Percentiles rank a stretch among this genome's conserved stretches.
Evolutionary conservation across 108 stramenopile genomes (phyloP).

Genomic region (Cylindrotheca fusiformis): DNA sequence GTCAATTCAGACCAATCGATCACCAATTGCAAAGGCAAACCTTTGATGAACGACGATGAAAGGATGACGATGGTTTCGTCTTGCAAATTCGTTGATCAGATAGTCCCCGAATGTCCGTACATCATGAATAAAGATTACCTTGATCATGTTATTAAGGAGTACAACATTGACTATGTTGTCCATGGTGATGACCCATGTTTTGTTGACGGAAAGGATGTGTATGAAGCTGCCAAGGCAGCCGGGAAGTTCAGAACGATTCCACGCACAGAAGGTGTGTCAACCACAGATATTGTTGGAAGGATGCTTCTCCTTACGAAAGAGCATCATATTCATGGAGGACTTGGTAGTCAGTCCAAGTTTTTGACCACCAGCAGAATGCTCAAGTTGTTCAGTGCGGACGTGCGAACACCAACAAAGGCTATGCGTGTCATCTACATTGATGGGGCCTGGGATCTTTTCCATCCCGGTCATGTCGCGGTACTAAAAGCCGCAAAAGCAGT

Average conservation of each 20-base stretch:
- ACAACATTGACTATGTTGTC: conserved; percentile 92
- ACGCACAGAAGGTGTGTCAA: conserved; percentile 98
- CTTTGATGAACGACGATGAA: conserved; percentile 95
- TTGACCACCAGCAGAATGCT: conserved; percentile 92
- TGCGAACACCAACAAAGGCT: conserved; percentile 77
- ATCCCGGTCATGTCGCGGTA: conserved; percentile 93
- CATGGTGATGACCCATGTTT: conserved; percentile 99
- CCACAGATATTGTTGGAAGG: conserved; percentile 99
- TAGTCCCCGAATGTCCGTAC: conserved; percentile 95
- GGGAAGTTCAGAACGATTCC: conserved; percentile 89
- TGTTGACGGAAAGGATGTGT: conserved; percentile 90
- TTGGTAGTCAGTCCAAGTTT: conserved; percentile 75
- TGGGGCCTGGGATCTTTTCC: conserved; percentile 99
- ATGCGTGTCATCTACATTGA: conserved; percentile 95
- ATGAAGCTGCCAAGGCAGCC: conserved; percentile 75
- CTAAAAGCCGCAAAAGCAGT: conserved; percentile 82
- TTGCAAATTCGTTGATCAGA: conserved; percentile 99
- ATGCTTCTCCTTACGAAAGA: conserved; percentile 93
- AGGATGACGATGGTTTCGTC: conserved; percentile 88
- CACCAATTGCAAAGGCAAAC: conserved; percentile 91
- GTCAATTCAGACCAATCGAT: conserved; percentile 97
- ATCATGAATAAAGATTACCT: conserved; percentile 95
- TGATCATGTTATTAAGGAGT: conserved; percentile 85
- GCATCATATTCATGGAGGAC: conserved; percentile 65
- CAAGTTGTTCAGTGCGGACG: conserved; percentile 87